A percentile compares a stretch with the other conserved stretches of the same genome.
Conservation (phyloP, 1,139 yeast genomes). For the Diutina catenulata region DNA sequence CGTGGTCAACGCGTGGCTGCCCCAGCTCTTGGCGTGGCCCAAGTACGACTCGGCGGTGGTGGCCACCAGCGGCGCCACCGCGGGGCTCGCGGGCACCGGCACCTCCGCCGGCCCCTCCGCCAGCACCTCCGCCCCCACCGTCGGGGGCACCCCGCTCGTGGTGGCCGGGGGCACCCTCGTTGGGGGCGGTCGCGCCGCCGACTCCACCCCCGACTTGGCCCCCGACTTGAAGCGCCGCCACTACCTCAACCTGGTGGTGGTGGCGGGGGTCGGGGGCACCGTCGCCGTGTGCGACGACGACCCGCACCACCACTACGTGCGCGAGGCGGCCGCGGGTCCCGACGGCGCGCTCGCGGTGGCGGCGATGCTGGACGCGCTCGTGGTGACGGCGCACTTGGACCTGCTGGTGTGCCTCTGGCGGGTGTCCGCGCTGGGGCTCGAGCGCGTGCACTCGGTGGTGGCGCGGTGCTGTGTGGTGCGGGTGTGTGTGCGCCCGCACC, state of each 20-base stretch:
- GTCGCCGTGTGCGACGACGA: not conserved
- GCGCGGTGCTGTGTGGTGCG: not conserved
- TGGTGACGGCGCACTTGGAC: not conserved
- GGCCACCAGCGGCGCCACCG: too few relatives aligned
- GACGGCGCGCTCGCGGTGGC: not conserved
- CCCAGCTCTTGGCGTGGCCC: constrained; percentile 1
- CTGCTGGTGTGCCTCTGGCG: not conserved
- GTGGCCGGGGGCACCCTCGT: not conserved
- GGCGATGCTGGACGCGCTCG: not conserved
- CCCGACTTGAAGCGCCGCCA: not conserved
- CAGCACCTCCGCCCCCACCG: too few relatives aligned
- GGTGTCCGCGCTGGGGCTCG: not conserved
- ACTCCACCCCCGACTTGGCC: not conserved
- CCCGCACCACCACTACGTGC: not conserved
- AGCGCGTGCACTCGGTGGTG: not conserved
- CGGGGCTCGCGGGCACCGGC: too few relatives aligned
- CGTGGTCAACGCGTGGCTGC: constrained; percentile 2
- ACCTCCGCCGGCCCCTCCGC: too few relatives aligned
- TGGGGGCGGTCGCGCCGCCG: not conserved
- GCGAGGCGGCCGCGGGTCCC: not conserved
- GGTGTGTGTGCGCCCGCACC: not conserved
- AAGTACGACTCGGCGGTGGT: not conserved
- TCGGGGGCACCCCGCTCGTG: not conserved
- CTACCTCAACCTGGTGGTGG: not conserved
- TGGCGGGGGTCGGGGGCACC: not conserved